phyloP scores from a whole-genome alignment of 106 monocot genomes.

The Cymbidium sinense region DNA sequence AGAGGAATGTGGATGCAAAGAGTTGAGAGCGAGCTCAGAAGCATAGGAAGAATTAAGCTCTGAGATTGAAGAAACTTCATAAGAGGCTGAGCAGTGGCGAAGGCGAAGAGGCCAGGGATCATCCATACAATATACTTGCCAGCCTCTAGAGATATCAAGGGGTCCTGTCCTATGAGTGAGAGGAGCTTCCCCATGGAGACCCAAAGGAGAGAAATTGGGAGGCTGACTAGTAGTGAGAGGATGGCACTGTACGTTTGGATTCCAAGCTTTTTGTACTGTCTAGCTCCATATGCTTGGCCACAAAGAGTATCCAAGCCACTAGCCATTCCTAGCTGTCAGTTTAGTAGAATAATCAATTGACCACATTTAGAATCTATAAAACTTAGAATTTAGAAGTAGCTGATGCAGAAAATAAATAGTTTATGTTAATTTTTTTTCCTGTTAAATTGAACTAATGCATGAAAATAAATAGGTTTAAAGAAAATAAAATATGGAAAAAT shows the following conservation, averaged over 20 bases:
- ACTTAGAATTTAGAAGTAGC: too few species aligned
- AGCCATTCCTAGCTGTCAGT: conserved; percentile 44
- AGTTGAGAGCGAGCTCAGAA: conserved; percentile 9
- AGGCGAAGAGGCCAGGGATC: conserved; percentile 42
- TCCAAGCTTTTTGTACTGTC: conserved; percentile 33
- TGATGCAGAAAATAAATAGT: too few species aligned
- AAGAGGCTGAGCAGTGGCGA: conserved; percentile 17
- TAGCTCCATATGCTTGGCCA: conserved; percentile 52
- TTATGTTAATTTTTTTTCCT: too few species aligned
- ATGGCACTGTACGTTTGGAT: conserved; percentile 35
- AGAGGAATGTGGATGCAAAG: conserved; percentile 25
- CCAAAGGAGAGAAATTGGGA: conserved; percentile 32
- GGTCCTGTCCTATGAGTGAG: conserved; percentile 23
- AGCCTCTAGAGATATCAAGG: conserved; percentile 23
- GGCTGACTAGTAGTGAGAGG: conserved; percentile 28
- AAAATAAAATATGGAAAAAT: too few species aligned
- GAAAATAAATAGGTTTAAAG: too few species aligned
- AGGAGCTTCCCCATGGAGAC: conserved; percentile 22
- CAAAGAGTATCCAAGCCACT: conserved; percentile 45
- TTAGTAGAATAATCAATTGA: neutral
- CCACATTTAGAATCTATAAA: neutral
- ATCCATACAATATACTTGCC: conserved; percentile 30
- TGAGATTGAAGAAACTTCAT: conserved; percentile 34
- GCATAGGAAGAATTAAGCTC: conserved; percentile 16
- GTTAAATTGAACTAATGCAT: too few species aligned